Conservation (phyloP, 2,329 filamentous ascomycete genomes). For the Fusarium succisae region DNA sequence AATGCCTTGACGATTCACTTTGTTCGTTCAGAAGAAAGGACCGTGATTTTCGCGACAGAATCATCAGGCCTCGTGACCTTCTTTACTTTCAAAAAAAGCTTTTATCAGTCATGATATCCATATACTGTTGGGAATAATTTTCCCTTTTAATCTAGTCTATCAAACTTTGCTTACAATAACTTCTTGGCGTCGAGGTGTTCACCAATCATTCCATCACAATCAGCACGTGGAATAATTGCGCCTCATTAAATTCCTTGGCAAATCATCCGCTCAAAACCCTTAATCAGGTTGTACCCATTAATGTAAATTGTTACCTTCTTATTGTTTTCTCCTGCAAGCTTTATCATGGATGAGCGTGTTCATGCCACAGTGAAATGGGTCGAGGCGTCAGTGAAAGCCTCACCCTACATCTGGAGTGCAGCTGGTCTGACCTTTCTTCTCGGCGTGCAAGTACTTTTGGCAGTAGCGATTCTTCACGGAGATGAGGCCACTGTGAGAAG, state of each 20-base stretch:
- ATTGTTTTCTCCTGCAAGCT: too few relatives aligned
- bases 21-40: rapidly evolving
- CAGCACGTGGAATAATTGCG: neutral
- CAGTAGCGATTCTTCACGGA: neutral
- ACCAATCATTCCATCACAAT: neutral
- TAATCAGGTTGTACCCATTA: neutral
- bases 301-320: neutral
- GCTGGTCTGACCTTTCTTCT: slow-evolving; percentile 12
- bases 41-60: too few relatives aligned
- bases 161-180: rapidly evolving
- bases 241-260: neutral
- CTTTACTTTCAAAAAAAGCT: rapidly evolving
- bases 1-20: rapidly evolving
- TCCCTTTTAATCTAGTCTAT: rapidly evolving
- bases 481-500: slow-evolving; percentile 9
- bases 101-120: rapidly evolving
- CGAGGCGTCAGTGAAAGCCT: neutral
- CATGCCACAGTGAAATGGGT: neutral
- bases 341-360: neutral
- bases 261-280: neutral
- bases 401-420: slow-evolving; percentile 6
- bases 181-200: rapidly evolving
- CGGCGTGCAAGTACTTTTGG: neutral
- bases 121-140: too few relatives aligned
- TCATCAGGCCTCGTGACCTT: neutral